A percentile compares a stretch with the other conserved stretches of the same genome.
Conservation (phyloP, 2,329 filamentous ascomycete genomes). For the Colletotrichum chrysophilum region DNA sequence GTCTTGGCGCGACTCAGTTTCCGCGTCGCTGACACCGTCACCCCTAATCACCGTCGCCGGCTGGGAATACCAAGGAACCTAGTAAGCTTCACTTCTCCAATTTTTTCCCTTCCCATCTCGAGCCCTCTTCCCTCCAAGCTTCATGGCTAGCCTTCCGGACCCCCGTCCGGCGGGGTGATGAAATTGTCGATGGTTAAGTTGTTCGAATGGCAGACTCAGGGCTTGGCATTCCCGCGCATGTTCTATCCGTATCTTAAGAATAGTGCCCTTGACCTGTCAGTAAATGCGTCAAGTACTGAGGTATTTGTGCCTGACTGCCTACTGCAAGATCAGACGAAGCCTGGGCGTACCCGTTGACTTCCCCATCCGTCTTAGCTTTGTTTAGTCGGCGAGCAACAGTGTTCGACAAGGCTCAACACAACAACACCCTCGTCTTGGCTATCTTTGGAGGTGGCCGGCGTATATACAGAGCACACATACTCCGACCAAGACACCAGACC, state of each 20-base stretch:
- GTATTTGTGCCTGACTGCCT: not conserved
- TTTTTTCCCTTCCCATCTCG: not conserved
- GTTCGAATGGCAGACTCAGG: conserved; percentile 1
- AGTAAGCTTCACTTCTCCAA: conserved; percentile 17
- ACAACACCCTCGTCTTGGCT: not conserved
- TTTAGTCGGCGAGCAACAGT: not conserved
- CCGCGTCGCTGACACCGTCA: not conserved
- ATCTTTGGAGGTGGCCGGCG: not conserved
- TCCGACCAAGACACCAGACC: not conserved
- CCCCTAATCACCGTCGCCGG: not conserved
- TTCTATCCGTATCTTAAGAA: not conserved
- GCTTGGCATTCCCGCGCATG: conserved; percentile 7
- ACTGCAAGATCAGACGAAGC: conserved; percentile 4
- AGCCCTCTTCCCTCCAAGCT: not conserved
- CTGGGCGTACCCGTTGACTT: not conserved
- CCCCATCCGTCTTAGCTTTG: not conserved
- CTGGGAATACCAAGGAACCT: conserved; percentile 12
- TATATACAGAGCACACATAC: conserved; percentile 14
- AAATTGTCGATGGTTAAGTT: not conserved
- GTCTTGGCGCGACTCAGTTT: conserved; percentile 17
- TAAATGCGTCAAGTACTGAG: not conserved
- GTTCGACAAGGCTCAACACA: conserved; percentile 13
- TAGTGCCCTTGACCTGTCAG: not conserved
- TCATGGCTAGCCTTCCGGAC: not conserved
- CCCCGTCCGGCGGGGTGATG: not conserved